phyloP scores from a whole-genome alignment of 345 rosid genomes.

The Arabis alpina region DNA sequence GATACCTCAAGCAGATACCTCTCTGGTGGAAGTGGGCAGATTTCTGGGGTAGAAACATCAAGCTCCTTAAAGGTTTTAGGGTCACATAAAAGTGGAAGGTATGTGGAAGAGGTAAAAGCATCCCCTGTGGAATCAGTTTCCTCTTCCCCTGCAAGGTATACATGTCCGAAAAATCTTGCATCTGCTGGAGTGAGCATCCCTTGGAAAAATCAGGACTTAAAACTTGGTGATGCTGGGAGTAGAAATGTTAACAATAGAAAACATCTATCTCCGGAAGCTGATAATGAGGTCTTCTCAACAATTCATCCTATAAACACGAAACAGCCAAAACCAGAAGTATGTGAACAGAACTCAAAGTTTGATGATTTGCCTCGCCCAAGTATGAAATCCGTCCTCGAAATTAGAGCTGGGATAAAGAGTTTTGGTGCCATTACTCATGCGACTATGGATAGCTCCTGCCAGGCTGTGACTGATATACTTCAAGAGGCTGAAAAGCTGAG shows the following conservation, averaged over 20 bases:
- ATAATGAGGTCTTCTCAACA: no score
- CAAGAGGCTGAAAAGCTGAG: slow-evolving; percentile 62
- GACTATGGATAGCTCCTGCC: slow-evolving; percentile 47
- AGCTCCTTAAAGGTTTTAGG: slow-evolving; percentile 67
- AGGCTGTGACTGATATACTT: slow-evolving; percentile 50
- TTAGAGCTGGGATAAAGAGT: slow-evolving; percentile 43
- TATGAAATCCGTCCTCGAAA: slow-evolving; percentile 42
- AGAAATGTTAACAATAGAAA: slow-evolving; percentile 35
- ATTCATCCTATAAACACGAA: no score
- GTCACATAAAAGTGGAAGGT: slow-evolving; percentile 45
- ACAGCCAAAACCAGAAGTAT: slow-evolving; percentile 35
- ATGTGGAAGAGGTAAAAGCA: slow-evolving; percentile 46
- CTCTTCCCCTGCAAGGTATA: slow-evolving; percentile 55
- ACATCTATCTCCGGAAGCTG: background rate
- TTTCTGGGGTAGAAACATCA: slow-evolving; percentile 55
- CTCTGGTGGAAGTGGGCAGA: slow-evolving; percentile 47
- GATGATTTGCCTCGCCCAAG: slow-evolving; percentile 46
- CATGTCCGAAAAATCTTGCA: slow-evolving; percentile 38
- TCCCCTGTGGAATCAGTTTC: slow-evolving; percentile 63
- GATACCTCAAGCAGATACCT: slow-evolving; percentile 43
- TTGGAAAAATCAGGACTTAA: slow-evolving; percentile 14
- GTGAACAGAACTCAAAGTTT: slow-evolving; percentile 30
- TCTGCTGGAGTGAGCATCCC: slow-evolving; percentile 35
- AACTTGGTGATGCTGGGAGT: slow-evolving; percentile 29
- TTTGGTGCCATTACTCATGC: slow-evolving; percentile 40